Evolutionary conservation across 495 filamentous ascomycete genomes (phyloP).

Genomic region (Penicillium canariense): DNA sequence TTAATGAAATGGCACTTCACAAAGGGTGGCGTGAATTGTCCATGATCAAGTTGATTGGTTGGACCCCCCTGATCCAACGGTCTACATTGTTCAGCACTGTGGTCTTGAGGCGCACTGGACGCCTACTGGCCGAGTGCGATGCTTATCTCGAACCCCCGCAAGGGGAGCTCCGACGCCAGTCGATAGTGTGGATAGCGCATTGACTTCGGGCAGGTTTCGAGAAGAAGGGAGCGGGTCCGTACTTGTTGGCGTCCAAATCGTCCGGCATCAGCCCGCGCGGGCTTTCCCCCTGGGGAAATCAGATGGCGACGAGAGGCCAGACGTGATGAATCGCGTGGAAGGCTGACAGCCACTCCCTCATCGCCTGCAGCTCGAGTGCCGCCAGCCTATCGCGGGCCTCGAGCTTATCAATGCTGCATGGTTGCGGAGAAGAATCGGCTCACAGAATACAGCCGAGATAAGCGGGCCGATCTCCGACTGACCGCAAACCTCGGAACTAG

Average conservation of each 20-base stretch:
- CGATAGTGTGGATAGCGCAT: conserved; percentile 15
- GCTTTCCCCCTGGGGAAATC: neutral
- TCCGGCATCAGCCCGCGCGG: too few species aligned
- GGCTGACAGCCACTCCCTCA: neutral
- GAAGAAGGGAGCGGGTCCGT: too few species aligned
- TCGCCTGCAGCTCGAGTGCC: neutral
- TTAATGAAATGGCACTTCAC: neutral
- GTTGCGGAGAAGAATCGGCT: neutral
- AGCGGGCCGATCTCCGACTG: conserved; percentile 8
- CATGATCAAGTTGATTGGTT: neutral
- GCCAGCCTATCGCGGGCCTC: conserved; percentile 10
- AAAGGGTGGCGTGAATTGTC: neutral
- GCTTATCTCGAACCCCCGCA: conserved; percentile 38
- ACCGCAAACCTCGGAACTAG: neutral
- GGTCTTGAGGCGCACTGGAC: neutral
- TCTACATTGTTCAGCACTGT: neutral
- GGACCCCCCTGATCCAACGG: neutral
- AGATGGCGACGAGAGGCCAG: conserved; percentile 1
- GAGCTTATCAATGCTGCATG: conserved; percentile 16
- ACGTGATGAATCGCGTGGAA: conserved; percentile 14
- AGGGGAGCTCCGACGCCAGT: conserved; percentile 20
- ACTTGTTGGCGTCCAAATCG: too few species aligned
- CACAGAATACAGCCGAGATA: conserved; percentile 11
- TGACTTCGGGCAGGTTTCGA: neutral
- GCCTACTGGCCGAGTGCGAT: conserved; percentile 18